A percentile compares a stretch with the other conserved stretches of the same genome.
Evolutionary conservation across 2,329 filamentous ascomycete species (phyloP).

Genomic region (Chaetomiaceae sp.): DNA sequence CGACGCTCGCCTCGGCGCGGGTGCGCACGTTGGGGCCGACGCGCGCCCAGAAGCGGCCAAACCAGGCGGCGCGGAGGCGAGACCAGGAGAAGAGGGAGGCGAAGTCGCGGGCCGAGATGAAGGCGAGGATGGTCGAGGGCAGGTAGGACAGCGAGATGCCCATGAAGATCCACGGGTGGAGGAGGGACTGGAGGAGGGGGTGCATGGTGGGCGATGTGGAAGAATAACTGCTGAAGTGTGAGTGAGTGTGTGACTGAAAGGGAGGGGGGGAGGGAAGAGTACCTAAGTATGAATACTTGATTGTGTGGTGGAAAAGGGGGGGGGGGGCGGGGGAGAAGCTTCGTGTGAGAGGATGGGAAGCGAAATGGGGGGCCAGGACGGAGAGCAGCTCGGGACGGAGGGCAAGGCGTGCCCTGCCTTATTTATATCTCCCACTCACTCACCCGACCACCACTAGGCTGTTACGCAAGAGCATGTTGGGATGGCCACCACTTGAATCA

Average conservation of each 20-base stretch:
- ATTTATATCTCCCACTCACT: too few species aligned
- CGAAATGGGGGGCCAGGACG: too few species aligned
- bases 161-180: conserved; percentile 50
- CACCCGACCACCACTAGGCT: too few species aligned
- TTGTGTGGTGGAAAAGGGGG: too few species aligned
- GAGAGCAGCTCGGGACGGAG: too few species aligned
- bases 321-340: too few species aligned
- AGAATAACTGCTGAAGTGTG: too few species aligned
- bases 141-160: conserved; percentile 42
- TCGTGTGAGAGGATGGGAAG: too few species aligned
- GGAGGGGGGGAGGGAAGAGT: neutral
- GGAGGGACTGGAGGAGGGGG: conserved; percentile 27
- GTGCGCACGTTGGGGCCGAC: conserved; percentile 46
- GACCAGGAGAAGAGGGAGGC: conserved; percentile 36
- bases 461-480: too few species aligned
- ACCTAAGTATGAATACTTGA: too few species aligned
- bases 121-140: conserved; percentile 41
- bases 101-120: conserved; percentile 34
- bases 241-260: too few species aligned
- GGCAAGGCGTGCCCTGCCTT: too few species aligned
- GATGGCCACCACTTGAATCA: neutral
- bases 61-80: conserved; percentile 47
- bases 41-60: conserved; percentile 54
- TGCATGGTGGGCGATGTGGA: neutral
- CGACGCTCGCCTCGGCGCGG: conserved; percentile 37